Base-by-base conservation (phyloP, 352 stramenopile species). In the Phytophthora vignae region DNA sequence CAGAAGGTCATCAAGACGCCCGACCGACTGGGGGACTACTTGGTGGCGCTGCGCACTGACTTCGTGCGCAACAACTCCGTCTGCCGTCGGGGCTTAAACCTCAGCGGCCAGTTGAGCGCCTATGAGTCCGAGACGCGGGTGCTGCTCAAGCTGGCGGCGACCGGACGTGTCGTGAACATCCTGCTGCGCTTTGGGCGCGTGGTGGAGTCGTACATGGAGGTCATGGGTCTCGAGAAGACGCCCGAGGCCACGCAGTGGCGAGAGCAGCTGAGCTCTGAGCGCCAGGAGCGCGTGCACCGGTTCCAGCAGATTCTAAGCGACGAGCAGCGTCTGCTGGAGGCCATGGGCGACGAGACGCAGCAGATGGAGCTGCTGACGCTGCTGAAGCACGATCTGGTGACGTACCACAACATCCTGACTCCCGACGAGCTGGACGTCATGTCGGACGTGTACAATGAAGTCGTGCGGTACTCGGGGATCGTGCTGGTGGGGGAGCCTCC, bases 361-460 rank as follows among this genome's bases (percentile, higher is more conserved):
- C 55, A 74, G 40, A 60, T 78, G 66, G 66, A 78, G 55, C 52
- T 78, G 42, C 10, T 74, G 10, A 74, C 66, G 21, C 11, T 74
- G 40, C 60, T 78, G 5, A 71, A 69, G 22, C 17, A 74, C 29
- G 60, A 67, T 33, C 19, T 78, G 21, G 49, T 19, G 8, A 44
- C 14, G 17, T 67, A 66, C 36, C 7, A 61, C 10, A 54, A 52
- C 4, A 49, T 74, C 10, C 44, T 78, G n/a, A 74, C 19, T 2
- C 56, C 66, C 1, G 49, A 64, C 21, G 71, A 78, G 36, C 31
- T 75, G 22, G 60, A 74, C 48, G 36, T 78, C 48, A 74, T 78
- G 50, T 71, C 71, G 12, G 66, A 67, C 1, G 65, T 72, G 42
- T 78, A 74, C 55, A 27, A 66, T 22, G 48, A 40, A 11, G 46